Percentiles rank a stretch among this genome's conserved stretches.
Conservation (phyloP, 306 rosid genomes). For the Quercus robur region DNA sequence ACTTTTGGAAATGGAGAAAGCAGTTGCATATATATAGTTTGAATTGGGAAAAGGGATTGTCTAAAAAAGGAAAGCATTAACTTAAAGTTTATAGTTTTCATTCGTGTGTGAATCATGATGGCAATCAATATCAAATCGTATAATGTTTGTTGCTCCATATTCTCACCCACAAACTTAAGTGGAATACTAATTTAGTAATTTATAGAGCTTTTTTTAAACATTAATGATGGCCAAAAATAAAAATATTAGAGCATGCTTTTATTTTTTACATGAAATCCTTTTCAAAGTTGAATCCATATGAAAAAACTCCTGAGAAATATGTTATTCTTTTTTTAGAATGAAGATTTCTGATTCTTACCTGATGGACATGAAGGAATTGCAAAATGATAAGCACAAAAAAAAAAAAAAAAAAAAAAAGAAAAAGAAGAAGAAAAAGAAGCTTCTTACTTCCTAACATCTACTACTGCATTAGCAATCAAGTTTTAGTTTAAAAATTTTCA, state of each 20-base stretch:
- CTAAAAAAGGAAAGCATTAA: not conserved
- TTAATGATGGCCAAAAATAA: not conserved
- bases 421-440: no score
- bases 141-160: not conserved
- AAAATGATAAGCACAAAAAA: no score
- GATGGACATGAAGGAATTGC: no score
- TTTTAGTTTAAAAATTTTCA: no score
- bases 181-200: not conserved
- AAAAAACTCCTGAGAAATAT: no score
- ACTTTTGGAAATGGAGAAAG: conserved; percentile 32
- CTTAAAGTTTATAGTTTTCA: not conserved
- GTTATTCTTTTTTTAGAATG: no score
- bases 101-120: not conserved
- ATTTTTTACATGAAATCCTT: not conserved
- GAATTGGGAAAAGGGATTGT: not conserved
- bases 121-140: not conserved
- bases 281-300: not conserved
- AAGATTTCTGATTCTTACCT: no score
- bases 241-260: not conserved
- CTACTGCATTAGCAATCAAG: no score
- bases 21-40: not conserved
- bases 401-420: no score
- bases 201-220: not conserved
- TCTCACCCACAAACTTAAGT: not conserved
- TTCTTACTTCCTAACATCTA: no score